Base-by-base conservation (phyloP, 257 asterid species). In the Gentiana macrophylla region DNA sequence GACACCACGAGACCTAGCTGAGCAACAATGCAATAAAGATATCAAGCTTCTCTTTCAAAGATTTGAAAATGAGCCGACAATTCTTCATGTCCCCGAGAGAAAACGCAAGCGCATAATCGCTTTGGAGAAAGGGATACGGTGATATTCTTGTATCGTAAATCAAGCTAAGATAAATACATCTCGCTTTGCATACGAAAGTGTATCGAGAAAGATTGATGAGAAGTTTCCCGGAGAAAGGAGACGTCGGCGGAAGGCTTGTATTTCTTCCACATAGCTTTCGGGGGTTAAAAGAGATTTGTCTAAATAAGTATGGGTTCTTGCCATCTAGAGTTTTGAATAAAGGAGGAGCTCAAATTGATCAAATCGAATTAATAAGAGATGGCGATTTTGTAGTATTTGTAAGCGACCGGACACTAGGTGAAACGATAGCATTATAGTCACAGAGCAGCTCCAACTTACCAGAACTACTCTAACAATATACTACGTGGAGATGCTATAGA, bases 201-300 rank as follows among this genome's bases (percentile, higher is more conserved):
- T 71, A 63, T 34, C 68, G 69, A 33, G 70, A 83, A 1, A 76
- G 94, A 65, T 83, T 85, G 66, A 76, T 76, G 24, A 64, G 85
- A 47, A 80, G 94, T 67, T 84, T 81, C 58, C 89, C 94, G 0
- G 91, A 79, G 74, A 83, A 73, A 72, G 89, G 80, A 41, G 94
- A 85, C 61, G 38, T 4, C n/a, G 60, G 62, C 1, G 94, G 94
- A 48, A 80, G 64, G 78, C 80, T 89, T 6, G 65, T 85, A 38
- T 50, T 81, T 37, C 81, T 89, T 57, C 95, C 97, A 32, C 51
- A 58, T 7, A 85, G 75, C 72, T 83, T 80, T 35, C 62, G 69
- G 45, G 94, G 76, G 60, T 62, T 89, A 36, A 68, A 77, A 8
- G 74, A 71, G 45, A 37, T 83, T 3, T 82, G 89, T 45, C 36